These are phyloP conservation scores for Chlamydomonas incerta DNA, from an alignment of 139 green algal genomes.

Conservation along the genomic window DNA sequence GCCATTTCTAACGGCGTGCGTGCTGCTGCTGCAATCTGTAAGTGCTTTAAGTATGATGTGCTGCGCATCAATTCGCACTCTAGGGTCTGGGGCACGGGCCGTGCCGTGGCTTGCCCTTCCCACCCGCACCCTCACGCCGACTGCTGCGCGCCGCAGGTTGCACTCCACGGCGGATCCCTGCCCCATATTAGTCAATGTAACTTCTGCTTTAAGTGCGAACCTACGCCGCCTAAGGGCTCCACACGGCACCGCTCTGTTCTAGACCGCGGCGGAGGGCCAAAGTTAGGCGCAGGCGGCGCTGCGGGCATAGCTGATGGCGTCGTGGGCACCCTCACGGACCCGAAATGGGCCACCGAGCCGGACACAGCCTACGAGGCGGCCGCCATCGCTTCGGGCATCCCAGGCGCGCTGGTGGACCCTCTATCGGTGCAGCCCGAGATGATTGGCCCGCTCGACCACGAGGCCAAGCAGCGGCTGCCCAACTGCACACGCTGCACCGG, in stretches of 20 bases:
- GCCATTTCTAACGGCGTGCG: too few species aligned
- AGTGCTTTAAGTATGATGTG: too few species aligned
- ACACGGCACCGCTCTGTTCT: not conserved
- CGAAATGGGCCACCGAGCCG: conserved; percentile 1
- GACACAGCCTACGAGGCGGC: not conserved
- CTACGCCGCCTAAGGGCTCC: not conserved
- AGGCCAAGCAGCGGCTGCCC: conserved; percentile 17
- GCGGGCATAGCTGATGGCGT: too few species aligned
- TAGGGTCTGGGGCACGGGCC: too few species aligned
- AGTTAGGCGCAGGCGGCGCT: not conserved
- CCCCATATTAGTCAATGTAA: conserved; percentile 26
- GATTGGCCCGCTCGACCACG: conserved; percentile 17
- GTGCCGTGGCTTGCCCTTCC: too few species aligned
- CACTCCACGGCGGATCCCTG: not conserved
- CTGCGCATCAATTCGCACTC: too few species aligned
- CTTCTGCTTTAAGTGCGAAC: conserved; percentile 26
- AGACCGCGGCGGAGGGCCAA: too few species aligned
- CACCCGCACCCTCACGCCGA: too few species aligned
- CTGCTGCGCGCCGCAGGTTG: too few species aligned
- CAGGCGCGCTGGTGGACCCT: conserved; percentile 12
- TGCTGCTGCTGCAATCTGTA: too few species aligned
- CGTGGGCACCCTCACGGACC: not conserved
- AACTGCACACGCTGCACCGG: conserved; percentile 28
- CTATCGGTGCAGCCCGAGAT: not conserved
- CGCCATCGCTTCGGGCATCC: conserved; percentile 12